phyloP scores from a whole-genome alignment of 257 asterid genomes.

The Mentha longifolia region DNA sequence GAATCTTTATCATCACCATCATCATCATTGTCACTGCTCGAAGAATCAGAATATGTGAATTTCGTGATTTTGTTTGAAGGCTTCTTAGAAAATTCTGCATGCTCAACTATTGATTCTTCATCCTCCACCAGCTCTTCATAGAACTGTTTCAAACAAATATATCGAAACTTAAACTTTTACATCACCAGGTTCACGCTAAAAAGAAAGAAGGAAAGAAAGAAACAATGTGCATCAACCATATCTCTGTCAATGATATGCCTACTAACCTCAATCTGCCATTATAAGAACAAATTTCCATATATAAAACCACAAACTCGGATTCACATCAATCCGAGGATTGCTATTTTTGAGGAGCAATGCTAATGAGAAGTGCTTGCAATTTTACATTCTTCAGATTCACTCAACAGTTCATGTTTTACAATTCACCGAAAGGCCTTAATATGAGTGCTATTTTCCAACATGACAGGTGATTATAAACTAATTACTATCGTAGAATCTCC shows the following conservation, averaged over 20 bases:
- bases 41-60: slow-evolving; percentile 70
- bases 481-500: too few relatives aligned
- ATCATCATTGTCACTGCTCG: slow-evolving; percentile 56
- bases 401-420: too few relatives aligned
- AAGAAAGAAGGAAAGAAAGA: not conserved
- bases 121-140: slow-evolving; percentile 84
- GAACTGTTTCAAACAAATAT: slow-evolving; percentile 51
- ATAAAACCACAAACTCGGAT: not conserved
- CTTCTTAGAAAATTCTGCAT: slow-evolving; percentile 49
- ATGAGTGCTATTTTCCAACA: too few relatives aligned
- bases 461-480: too few relatives aligned
- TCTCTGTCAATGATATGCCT: slow-evolving; percentile 1
- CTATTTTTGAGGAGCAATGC: not conserved
- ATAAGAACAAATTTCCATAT: not conserved
- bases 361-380: too few relatives aligned
- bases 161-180: not conserved
- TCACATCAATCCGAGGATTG: not conserved
- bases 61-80: slow-evolving; percentile 73
- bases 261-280: slow-evolving; percentile 1
- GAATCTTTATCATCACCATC: slow-evolving; percentile 40
- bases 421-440: too few relatives aligned
- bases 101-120: slow-evolving; percentile 39
- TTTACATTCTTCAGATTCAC: too few relatives aligned
- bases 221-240: not conserved
- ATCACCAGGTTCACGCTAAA: slow-evolving; percentile 11